Evolutionary conservation across 495 filamentous ascomycete species (phyloP).

Genomic region (Recurvomyces mirabilis): DNA sequence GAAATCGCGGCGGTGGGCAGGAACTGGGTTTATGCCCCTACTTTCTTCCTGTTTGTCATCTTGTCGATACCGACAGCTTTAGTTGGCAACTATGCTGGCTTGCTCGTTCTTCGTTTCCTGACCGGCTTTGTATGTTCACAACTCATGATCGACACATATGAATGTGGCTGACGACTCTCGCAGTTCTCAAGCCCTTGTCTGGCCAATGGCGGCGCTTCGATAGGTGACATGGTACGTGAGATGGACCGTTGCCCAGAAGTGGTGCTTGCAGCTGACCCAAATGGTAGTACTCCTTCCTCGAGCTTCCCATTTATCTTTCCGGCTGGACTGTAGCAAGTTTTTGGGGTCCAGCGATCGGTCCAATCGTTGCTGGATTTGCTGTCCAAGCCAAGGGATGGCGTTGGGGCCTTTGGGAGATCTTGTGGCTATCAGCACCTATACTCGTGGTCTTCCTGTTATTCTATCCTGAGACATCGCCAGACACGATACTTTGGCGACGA

Average conservation of each 20-base stretch:
- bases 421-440: constrained; percentile 36
- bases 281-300: constrained; percentile 25
- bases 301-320: constrained; percentile 38
- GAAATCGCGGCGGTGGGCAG: constrained; percentile 25
- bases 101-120: constrained; percentile 28
- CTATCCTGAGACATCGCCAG: constrained; percentile 40
- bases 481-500: constrained; percentile 42
- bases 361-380: constrained; percentile 47
- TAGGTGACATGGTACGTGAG: constrained; percentile 18
- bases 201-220: constrained; percentile 21
- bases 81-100: constrained; percentile 15
- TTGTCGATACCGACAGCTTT: constrained; percentile 28
- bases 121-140: constrained; percentile 30
- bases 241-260: no score
- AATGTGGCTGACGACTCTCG: constrained; percentile 16
- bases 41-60: constrained; percentile 32
- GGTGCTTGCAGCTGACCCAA: constrained; percentile 11
- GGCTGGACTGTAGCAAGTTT: constrained; percentile 36
- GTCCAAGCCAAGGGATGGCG: constrained; percentile 37
- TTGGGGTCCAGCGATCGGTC: constrained; percentile 42
- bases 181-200: constrained; percentile 13
- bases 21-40: constrained; percentile 28
- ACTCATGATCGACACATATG: constrained; percentile 1
- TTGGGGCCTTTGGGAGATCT: constrained; percentile 29
- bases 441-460: constrained; percentile 39